These are phyloP conservation scores for Pseudogymnoascus sp. DNA, from an alignment of 2,329 filamentous ascomycete species.

Conservation along the genomic window DNA sequence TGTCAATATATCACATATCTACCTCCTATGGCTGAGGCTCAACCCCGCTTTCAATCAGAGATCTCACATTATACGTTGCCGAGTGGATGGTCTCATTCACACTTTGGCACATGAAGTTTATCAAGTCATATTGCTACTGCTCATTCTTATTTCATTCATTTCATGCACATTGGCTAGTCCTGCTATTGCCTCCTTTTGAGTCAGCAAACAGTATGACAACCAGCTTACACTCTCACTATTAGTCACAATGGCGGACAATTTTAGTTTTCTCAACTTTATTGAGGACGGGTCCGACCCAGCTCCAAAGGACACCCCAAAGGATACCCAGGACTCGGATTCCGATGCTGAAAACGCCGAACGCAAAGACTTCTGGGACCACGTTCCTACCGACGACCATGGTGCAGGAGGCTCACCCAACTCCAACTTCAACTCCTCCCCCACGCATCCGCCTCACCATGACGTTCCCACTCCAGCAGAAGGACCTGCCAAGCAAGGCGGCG, in stretches of 20 bases:
- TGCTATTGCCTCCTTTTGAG: not conserved
- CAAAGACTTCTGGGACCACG: not conserved
- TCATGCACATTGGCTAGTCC: not conserved
- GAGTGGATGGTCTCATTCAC: not conserved
- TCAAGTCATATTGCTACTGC: not conserved
- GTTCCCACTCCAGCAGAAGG: not conserved
- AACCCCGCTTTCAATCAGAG: not conserved
- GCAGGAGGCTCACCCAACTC: not conserved
- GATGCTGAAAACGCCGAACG: not conserved
- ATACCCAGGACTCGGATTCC: not conserved
- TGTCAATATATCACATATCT: too few species aligned
- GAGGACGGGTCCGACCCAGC: not conserved
- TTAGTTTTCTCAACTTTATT: not conserved
- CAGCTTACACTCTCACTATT: not conserved
- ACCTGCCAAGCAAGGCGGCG: not conserved
- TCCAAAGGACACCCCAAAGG: not conserved
- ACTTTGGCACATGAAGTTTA: not conserved
- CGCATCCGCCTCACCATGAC: not conserved
- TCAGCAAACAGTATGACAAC: not conserved
- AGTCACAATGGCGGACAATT: not conserved
- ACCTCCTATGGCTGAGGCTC: not conserved
- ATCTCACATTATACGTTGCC: not conserved
- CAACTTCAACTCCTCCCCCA: not conserved
- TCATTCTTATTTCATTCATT: not conserved
- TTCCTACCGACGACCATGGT: not conserved